Evolutionary conservation across 2,329 filamentous ascomycete genomes (phyloP).

Genomic region (Pestalotiopsis sp.): DNA sequence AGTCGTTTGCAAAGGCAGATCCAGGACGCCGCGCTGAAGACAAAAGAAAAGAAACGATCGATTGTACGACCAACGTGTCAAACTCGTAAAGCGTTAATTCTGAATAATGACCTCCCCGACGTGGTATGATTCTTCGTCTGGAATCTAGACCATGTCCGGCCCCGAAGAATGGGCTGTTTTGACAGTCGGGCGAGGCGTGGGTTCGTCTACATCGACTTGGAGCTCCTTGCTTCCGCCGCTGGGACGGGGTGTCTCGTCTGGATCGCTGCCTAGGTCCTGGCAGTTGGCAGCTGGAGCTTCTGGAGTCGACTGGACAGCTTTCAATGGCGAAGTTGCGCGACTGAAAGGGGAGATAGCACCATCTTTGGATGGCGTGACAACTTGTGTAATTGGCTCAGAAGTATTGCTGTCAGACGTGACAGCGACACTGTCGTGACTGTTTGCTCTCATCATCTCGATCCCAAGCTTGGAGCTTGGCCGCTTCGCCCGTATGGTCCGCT

Average conservation of each 20-base stretch:
- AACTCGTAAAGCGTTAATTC: background rate
- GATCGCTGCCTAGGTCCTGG: slow-evolving; percentile 21
- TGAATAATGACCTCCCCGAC: background rate
- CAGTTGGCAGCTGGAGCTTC: slow-evolving; percentile 25
- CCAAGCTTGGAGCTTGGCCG: slow-evolving; percentile 85
- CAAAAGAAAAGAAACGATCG: slow-evolving; percentile 1
- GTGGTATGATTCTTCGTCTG: background rate
- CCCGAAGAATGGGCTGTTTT: slow-evolving; percentile 13
- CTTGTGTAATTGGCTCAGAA: slow-evolving; percentile 54
- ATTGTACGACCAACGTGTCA: background rate
- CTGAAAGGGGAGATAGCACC: slow-evolving; percentile 29
- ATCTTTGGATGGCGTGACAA: slow-evolving; percentile 52
- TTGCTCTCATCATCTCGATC: slow-evolving; percentile 97
- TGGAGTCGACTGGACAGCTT: slow-evolving; percentile 29
- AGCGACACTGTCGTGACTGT: slow-evolving; percentile 82
- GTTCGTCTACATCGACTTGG: slow-evolving; percentile 32
- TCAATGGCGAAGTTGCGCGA: slow-evolving; percentile 21
- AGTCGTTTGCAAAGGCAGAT: background rate
- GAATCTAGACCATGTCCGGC: background rate
- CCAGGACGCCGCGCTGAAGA: slow-evolving; percentile 5
- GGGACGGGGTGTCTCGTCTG: slow-evolving; percentile 49
- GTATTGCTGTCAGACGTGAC: slow-evolving; percentile 49
- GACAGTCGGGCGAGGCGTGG: slow-evolving; percentile 40
- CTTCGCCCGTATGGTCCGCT: slow-evolving; percentile 51
- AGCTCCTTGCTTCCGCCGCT: slow-evolving; percentile 19